Base-by-base conservation (phyloP, 139 green algal species). In the Chlorella vulgaris region DNA sequence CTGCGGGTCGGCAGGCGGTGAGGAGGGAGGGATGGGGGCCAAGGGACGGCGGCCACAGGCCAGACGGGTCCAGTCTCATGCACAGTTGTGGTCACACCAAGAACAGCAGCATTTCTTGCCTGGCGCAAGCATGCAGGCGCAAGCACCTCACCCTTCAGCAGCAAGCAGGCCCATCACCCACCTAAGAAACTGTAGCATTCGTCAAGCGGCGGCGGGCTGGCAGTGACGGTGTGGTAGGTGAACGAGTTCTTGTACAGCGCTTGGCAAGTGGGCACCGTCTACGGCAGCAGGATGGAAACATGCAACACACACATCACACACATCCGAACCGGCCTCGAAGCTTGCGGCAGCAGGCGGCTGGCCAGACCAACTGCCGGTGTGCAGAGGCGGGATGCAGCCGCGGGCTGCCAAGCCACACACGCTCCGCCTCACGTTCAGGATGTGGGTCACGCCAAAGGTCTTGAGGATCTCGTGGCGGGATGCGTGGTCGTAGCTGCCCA, bases 171-270 rank as follows among this genome's bases (percentile, higher is more conserved):
- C 36, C 19, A 61, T 71, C 50, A 31, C n/a, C 39, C 40, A 93
- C 91, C 92, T 63, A 97, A 83, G 75, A 95, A 96, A 0, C 86
- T 39, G 39, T 89, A 91, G 85, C 93, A 97, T 74, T 96, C 91
- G 19, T 93, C 67, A 51, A 95, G 91, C 35, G 90, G 77, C 38
- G 92, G 88, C 2, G 93, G 93, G 8, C 78, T 74, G 1, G 31
- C 65, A 2, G 74, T 74, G 0, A 91, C 87, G 38, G 90, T 96
- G 84, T 96, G 86, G 84, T 98, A 98, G 0, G 70, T 91, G 78
- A 98, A 98, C 3, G 92, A 96, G 88, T 97, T 98, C 19, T 88
- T 93, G 88, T 95, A 98, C n/a, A 98, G 83, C 1, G 89, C 85
- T 22, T 92, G 92, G 81, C 90, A 95, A 24, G 76, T 86, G 29